These are phyloP conservation scores for Talaromyces trachyspermus DNA, from an alignment of 495 filamentous ascomycete genomes.

Conservation along the genomic window DNA sequence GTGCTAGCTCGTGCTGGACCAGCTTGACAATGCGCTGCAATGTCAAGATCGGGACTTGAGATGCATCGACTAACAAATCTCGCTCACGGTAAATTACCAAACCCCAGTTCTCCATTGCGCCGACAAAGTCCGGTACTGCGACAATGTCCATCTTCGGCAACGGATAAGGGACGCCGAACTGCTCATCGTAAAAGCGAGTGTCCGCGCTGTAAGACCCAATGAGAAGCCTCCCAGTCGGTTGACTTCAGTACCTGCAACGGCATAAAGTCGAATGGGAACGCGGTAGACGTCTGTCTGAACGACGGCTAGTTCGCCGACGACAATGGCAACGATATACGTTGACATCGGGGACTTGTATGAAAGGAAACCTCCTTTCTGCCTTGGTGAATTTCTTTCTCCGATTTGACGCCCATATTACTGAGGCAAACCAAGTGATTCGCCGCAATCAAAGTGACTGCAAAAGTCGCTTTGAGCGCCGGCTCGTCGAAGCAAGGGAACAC, in stretches of 20 bases:
- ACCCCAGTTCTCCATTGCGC: conserved; percentile 99
- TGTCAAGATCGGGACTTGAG: conserved; percentile 79
- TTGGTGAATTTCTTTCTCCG: conserved; percentile 46
- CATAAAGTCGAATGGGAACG: conserved; percentile 60
- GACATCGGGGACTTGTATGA: conserved; percentile 62
- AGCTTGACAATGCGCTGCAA: conserved; percentile 88
- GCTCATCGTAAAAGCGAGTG: conserved; percentile 47
- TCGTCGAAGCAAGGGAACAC: conserved; percentile 67
- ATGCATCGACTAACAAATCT: conserved; percentile 84
- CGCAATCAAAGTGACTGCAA: conserved; percentile 56
- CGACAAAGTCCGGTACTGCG: conserved; percentile 91
- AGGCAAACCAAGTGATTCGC: conserved; percentile 56
- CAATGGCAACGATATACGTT: conserved; percentile 60
- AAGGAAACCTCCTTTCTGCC: conserved; percentile 54
- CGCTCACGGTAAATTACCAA: conserved; percentile 90
- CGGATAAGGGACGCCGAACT: conserved; percentile 45
- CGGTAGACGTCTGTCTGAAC: conserved; percentile 59
- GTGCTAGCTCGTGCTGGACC: conserved; percentile 92
- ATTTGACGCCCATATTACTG: conserved; percentile 61
- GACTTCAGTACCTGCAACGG: conserved; percentile 56
- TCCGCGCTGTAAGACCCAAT: conserved; percentile 53
- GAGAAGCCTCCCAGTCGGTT: conserved; percentile 60
- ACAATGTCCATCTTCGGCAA: conserved; percentile 96
- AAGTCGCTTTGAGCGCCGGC: conserved; percentile 59
- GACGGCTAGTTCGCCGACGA: conserved; percentile 57